Evolutionary conservation across 2,329 filamentous ascomycete species (phyloP), one percentile per base, ranked within the genome.

Genomic region (Pseudocercospora musae): DNA sequence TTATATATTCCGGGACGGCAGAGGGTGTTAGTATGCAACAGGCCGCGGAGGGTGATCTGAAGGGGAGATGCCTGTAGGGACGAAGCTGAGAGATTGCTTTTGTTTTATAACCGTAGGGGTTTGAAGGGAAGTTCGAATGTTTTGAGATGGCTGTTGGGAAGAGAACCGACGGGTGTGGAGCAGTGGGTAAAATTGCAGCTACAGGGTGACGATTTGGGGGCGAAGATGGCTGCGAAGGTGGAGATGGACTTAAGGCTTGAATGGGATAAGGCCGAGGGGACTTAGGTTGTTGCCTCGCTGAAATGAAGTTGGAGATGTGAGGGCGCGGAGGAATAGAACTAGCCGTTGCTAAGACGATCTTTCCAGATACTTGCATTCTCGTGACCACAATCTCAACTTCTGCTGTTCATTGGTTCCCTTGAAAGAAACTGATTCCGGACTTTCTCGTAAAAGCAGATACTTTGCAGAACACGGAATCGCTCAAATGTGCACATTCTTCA

Each of bases 91-190:
- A 31, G 66, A 37, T 54, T 68, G 48, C 27, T 68, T 23, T 53
- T 67, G 56, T 68, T 66, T 54, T 68, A 68, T 54, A 59, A 60
- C 21, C 42, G 54, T 18, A 53, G 64, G n/a, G 66, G 66, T 4
- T 50, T 68, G 29, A 33, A 59, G 8, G 64, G 64, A 4, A 62
- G 58, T 55, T 57, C 64, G 46, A 67, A 68, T 59, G 55, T 63
- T 23, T 37, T 67, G 59, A 54, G 60, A 33, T 68, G 64, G 66
- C n/a, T 67, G 55, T 20, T 65, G 18, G 63, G 54, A 13, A 44
- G 60, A 7, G 57, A 62, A 40, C 58, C 62, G 21, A 66, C 57
- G 18, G 55, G 27, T 25, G 49, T 63, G 29, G 64, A 56, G 18
- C 57, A 67, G 44, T 67, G 65, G 62, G 56, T 68, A 15, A 21